Evolutionary conservation across 345 rosid species (phyloP).

Genomic region (Gossypium rotundifolium): DNA sequence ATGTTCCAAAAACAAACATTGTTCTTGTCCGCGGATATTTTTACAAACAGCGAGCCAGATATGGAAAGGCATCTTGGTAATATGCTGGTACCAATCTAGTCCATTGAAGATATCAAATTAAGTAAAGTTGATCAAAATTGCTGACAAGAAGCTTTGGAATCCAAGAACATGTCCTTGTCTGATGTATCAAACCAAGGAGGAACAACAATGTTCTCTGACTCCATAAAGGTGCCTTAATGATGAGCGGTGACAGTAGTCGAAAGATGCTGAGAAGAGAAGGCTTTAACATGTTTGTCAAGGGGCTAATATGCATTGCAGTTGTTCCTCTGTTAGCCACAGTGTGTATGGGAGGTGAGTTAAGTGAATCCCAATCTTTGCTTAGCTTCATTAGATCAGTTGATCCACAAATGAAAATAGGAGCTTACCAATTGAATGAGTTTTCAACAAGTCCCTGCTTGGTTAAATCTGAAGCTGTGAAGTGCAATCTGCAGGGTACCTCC

Average conservation of each 20-base stretch:
- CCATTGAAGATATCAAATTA: constrained; percentile 14
- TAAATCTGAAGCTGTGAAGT: constrained; percentile 22
- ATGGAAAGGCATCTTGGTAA: not conserved
- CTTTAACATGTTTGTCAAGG: not conserved
- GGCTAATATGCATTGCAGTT: constrained; percentile 10
- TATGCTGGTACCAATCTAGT: not conserved
- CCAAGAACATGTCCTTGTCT: constrained; percentile 23
- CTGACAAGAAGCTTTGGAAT: constrained; percentile 25
- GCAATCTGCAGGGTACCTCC: constrained; percentile 18
- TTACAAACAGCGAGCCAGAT: not conserved
- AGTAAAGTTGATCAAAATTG: not conserved
- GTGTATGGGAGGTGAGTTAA: constrained; percentile 20
- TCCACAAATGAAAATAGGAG: constrained; percentile 23
- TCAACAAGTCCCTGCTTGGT: constrained; percentile 22
- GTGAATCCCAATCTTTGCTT: constrained; percentile 28
- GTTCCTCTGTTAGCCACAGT: constrained; percentile 15
- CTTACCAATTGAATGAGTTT: constrained; percentile 6
- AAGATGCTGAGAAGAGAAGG: constrained; percentile 20
- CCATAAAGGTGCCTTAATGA: not conserved
- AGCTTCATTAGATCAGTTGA: constrained; percentile 32
- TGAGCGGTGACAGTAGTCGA: constrained; percentile 3
- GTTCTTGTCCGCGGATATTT: not conserved
- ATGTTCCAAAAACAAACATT: not conserved
- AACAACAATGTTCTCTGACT: not conserved
- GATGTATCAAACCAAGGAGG: not conserved